Conservation (phyloP, 805 yeast genomes). For the Grigorovia jiainica region DNA sequence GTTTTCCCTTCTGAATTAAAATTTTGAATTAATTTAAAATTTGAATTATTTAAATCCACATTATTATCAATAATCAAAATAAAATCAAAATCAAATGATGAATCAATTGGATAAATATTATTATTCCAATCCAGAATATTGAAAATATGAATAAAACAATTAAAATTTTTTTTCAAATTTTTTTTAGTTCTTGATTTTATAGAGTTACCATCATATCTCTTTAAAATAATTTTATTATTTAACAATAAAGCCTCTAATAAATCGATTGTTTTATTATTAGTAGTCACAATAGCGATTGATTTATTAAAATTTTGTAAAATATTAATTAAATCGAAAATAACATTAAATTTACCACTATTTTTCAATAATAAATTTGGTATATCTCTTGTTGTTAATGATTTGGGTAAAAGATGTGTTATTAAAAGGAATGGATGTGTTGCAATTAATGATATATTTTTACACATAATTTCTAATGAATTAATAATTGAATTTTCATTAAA, state of each 20-base stretch:
- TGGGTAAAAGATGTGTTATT: conserved; percentile 80
- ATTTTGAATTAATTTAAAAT: not conserved
- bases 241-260: conserved; percentile 59
- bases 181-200: conserved; percentile 37
- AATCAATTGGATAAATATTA: conserved; percentile 16
- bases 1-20: too few relatives aligned
- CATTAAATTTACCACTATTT: conserved; percentile 77
- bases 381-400: conserved; percentile 60
- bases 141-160: conserved; percentile 36
- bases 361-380: conserved; percentile 61
- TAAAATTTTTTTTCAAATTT: conserved; percentile 20
- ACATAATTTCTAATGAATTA: conserved; percentile 69
- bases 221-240: conserved; percentile 49
- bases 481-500: conserved; percentile 47
- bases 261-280: conserved; percentile 62
- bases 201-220: conserved; percentile 53
- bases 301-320: conserved; percentile 39
- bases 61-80: conserved; percentile 57
- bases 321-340: conserved; percentile 52
- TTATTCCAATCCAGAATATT: conserved; percentile 28
- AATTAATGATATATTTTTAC: conserved; percentile 66
- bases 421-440: conserved; percentile 84
- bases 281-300: conserved; percentile 60
- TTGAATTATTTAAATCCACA: conserved; percentile 34
- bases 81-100: too few relatives aligned